Percentiles rank a stretch among this genome's conserved stretches.
Evolutionary conservation across 768 basidiomycete genomes (phyloP).

Genomic region (Boletellus ananas): DNA sequence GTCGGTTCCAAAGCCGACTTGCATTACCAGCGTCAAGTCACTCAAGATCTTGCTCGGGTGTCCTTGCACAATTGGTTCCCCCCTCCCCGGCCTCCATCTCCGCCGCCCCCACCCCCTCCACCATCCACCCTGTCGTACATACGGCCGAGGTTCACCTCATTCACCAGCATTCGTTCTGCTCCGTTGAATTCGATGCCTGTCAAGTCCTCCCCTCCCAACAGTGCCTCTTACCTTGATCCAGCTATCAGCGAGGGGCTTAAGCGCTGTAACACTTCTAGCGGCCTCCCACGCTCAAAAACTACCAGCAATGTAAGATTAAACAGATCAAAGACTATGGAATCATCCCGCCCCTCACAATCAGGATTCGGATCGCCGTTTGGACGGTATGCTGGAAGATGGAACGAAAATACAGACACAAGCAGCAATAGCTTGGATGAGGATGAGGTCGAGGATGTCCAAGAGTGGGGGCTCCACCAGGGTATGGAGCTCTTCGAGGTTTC

Average conservation of each 20-base stretch:
- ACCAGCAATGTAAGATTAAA: slow-evolving; percentile 34
- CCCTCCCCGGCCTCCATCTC: slow-evolving; percentile 65
- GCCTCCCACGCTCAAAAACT: slow-evolving; percentile 49
- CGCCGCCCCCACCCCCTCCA: slow-evolving; percentile 56
- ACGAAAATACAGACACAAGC: slow-evolving; percentile 55
- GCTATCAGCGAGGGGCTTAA: slow-evolving; percentile 50
- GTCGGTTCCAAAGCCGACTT: slow-evolving; percentile 93
- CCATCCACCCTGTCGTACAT: slow-evolving; percentile 38
- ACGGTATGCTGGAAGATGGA: slow-evolving; percentile 48
- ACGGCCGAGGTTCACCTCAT: slow-evolving; percentile 34
- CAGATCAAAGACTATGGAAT: slow-evolving; percentile 34
- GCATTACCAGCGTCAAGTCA: slow-evolving; percentile 65
- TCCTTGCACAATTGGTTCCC: slow-evolving; percentile 87
- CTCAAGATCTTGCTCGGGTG: slow-evolving; percentile 77
- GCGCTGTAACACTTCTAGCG: slow-evolving; percentile 48
- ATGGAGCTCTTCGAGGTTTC: slow-evolving; percentile 92
- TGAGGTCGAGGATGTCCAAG: slow-evolving; percentile 50
- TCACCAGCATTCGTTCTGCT: slow-evolving; percentile 58
- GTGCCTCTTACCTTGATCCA: slow-evolving; percentile 61
- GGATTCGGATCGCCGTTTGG: slow-evolving; percentile 58
- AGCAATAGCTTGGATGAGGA: slow-evolving; percentile 67
- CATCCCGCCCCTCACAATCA: slow-evolving; percentile 45
- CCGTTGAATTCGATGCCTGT: slow-evolving; percentile 44
- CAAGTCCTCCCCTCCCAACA: slow-evolving; percentile 50
- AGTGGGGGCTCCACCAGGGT: slow-evolving; percentile 77